Percentiles rank a stretch among this genome's conserved stretches.
phyloP scores from a whole-genome alignment of 768 basidiomycete genomes.

The Mycena belliarum region DNA sequence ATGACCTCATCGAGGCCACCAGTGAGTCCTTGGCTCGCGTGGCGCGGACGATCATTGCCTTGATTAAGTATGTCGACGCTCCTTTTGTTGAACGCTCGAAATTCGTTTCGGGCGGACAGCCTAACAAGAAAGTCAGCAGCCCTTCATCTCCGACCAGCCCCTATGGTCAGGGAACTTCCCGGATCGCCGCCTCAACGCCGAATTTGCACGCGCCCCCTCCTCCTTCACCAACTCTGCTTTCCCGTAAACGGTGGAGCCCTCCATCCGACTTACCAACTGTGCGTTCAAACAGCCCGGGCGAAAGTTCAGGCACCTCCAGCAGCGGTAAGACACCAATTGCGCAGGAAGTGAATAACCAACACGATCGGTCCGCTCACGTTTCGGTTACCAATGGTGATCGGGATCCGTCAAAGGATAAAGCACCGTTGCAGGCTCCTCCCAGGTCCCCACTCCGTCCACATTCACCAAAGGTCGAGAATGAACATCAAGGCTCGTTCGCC shows the following conservation, averaged over 20 bases:
- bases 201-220: slow-evolving; percentile 45
- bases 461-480: slow-evolving; percentile 29
- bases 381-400: slow-evolving; percentile 12
- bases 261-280: slow-evolving; percentile 52
- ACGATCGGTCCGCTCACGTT: slow-evolving; percentile 21
- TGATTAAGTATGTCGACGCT: slow-evolving; percentile 63
- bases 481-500: slow-evolving; percentile 31
- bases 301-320: slow-evolving; percentile 32
- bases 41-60: slow-evolving; percentile 68
- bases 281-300: slow-evolving; percentile 58
- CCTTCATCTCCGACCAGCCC: slow-evolving; percentile 27
- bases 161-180: slow-evolving; percentile 39
- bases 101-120: slow-evolving; percentile 46
- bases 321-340: slow-evolving; percentile 18
- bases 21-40: slow-evolving; percentile 69
- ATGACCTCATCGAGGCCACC: slow-evolving; percentile 65
- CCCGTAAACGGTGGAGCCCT: slow-evolving; percentile 52
- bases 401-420: slow-evolving; percentile 10
- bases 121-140: slow-evolving; percentile 26
- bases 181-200: slow-evolving; percentile 62
- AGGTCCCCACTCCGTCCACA: slow-evolving; percentile 56
- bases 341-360: slow-evolving; percentile 12
- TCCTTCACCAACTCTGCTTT: slow-evolving; percentile 38
- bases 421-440: slow-evolving; percentile 36
- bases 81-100: slow-evolving; percentile 49